Evolutionary conservation across 208 protist species (phyloP).

Genomic region (Trypanosoma melophagium): DNA sequence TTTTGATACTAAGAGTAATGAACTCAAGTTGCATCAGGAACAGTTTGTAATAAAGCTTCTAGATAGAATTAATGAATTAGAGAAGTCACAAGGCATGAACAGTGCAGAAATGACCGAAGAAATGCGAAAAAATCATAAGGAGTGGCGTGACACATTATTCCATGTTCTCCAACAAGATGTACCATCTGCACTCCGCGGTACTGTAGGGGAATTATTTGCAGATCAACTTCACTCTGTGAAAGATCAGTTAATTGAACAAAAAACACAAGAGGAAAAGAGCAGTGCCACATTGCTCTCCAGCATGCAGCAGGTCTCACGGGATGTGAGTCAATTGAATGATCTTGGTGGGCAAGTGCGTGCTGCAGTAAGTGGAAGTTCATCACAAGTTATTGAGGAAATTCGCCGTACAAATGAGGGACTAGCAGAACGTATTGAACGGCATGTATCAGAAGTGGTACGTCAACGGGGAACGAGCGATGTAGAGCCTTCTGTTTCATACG

Average conservation of each 20-base stretch:
- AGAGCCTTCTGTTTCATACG: background rate
- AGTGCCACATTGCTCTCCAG: conserved; percentile 12
- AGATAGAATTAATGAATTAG: conserved; percentile 26
- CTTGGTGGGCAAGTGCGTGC: conserved; percentile 13
- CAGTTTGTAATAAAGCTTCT: conserved; percentile 9
- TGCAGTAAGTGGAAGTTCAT: conserved; percentile 10
- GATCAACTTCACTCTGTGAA: conserved; percentile 14
- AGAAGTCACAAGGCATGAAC: conserved; percentile 1
- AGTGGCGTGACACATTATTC: conserved; percentile 11
- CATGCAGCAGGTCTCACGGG: conserved; percentile 13
- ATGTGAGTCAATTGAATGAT: conserved; percentile 8
- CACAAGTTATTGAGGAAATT: conserved; percentile 16
- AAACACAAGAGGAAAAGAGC: conserved; percentile 8
- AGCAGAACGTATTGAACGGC: conserved; percentile 12
- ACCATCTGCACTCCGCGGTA: background rate
- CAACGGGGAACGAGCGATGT: background rate
- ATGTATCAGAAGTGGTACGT: background rate
- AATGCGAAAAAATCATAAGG: conserved; percentile 5
- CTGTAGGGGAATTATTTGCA: conserved; percentile 6
- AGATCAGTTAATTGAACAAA: conserved; percentile 2
- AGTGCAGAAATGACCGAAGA: conserved; percentile 5
- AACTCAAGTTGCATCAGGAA: conserved; percentile 5
- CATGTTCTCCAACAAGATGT: conserved; percentile 11
- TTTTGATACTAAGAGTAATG: conserved; percentile 9
- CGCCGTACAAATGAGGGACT: conserved; percentile 12